A percentile compares a stretch with the other conserved stretches of the same genome.
These are phyloP conservation scores for Suillus sp. DNA, from an alignment of 768 basidiomycete genomes.

Conservation along the genomic window DNA sequence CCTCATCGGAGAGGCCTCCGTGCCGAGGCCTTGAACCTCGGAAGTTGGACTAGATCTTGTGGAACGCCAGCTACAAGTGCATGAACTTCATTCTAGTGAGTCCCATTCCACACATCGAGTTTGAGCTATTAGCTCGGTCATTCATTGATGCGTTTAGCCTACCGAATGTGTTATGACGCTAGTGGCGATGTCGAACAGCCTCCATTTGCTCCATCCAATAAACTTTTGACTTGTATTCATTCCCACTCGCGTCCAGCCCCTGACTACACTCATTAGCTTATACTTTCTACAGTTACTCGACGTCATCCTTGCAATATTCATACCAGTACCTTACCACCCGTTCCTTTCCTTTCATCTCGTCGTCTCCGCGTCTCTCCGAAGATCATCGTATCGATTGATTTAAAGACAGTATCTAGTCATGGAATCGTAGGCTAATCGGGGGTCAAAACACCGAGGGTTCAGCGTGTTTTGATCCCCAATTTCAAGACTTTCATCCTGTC, in stretches of 20 bases:
- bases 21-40: not conserved
- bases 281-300: not conserved
- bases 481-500: too few relatives aligned
- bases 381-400: too few relatives aligned
- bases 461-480: too few relatives aligned
- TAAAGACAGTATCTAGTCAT: too few relatives aligned
- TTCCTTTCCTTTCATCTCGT: not conserved
- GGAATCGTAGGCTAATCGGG: too few relatives aligned
- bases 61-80: not conserved
- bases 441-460: too few relatives aligned
- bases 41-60: not conserved
- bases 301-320: too few relatives aligned
- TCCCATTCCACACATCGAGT: not conserved
- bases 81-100: not conserved
- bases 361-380: too few relatives aligned
- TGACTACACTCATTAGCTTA: not conserved
- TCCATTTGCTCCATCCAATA: not conserved
- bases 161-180: not conserved
- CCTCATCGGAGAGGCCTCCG: not conserved
- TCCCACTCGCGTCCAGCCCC: not conserved
- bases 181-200: not conserved
- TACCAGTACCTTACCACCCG: not conserved
- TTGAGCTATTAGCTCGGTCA: not conserved
- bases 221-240: not conserved
- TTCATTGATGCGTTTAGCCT: not conserved